These are phyloP conservation scores for Gillenia trifoliata DNA, from an alignment of 306 rosid genomes.

Conservation along the genomic window DNA sequence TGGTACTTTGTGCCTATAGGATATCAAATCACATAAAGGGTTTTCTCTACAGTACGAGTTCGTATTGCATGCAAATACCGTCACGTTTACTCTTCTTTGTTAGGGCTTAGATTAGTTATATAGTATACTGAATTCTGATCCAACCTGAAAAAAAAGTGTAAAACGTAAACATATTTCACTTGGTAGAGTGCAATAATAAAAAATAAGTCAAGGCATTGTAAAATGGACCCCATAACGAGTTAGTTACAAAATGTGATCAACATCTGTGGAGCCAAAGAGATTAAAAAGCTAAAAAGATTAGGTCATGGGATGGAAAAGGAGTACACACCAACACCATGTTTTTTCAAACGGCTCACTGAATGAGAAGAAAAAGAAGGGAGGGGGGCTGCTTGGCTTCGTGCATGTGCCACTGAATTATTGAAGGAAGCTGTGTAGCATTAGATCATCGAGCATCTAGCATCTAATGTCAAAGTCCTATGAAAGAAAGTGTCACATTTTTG, in stretches of 20 bases:
- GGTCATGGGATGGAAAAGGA: conserved; percentile 7
- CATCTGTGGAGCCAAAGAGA: conserved; percentile 37
- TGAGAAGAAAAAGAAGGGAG: conserved; percentile 6
- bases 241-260: conserved; percentile 17
- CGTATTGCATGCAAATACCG: too few species aligned
- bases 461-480: conserved; percentile 48
- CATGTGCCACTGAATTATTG: conserved; percentile 81
- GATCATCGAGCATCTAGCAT: conserved; percentile 31
- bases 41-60: too few species aligned
- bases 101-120: too few species aligned
- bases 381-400: conserved; percentile 1
- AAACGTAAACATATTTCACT: not conserved
- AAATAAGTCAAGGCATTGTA: conserved; percentile 34
- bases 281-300: conserved; percentile 26
- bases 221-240: conserved; percentile 32
- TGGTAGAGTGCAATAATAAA: not conserved
- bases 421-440: conserved; percentile 27
- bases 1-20: not conserved
- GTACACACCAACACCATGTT: conserved; percentile 17
- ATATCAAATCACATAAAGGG: not conserved
- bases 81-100: too few species aligned
- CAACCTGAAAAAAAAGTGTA: not conserved
- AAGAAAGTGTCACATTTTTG: conserved; percentile 18
- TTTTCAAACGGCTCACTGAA: conserved; percentile 23
- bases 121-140: too few species aligned